These are phyloP conservation scores for Leccinum griseonigrum DNA, from an alignment of 1,284 basidiomycete genomes.

Conservation along the genomic window DNA sequence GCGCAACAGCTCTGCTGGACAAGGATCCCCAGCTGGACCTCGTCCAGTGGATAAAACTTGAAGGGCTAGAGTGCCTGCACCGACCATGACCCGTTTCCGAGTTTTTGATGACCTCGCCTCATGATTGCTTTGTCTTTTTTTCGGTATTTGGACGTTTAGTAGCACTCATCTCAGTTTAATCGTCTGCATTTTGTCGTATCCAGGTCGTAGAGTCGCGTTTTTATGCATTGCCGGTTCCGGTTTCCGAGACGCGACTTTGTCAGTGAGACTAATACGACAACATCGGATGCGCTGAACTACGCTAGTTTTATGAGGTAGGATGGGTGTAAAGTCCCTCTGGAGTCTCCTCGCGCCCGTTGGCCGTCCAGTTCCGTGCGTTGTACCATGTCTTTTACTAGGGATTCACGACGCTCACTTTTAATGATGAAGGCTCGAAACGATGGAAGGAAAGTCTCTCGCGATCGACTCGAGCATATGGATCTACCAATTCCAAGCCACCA, in stretches of 20 bases:
- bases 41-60: conserved; percentile 32
- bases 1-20: conserved; percentile 32
- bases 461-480: conserved; percentile 99
- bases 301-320: conserved; percentile 30
- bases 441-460: conserved; percentile 88
- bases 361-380: conserved; percentile 77
- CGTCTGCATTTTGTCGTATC: conserved; percentile 9
- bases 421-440: conserved; percentile 74
- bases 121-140: conserved; percentile 13
- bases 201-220: conserved; percentile 2
- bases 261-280: background rate
- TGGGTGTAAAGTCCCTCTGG: conserved; percentile 98
- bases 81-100: conserved; percentile 1
- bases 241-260: background rate
- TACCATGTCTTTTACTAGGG: conserved; percentile 1
- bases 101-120: conserved; percentile 15
- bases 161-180: conserved; percentile 20
- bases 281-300: background rate
- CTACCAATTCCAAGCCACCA: conserved; percentile 98
- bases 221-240: conserved; percentile 6
- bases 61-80: conserved; percentile 6
- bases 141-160: conserved; percentile 10
- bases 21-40: conserved; percentile 33
- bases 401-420: conserved; percentile 7
- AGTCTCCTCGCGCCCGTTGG: conserved; percentile 88